Base-by-base conservation (phyloP, 352 stramenopile species). In the Phytophthora nicotianae region DNA sequence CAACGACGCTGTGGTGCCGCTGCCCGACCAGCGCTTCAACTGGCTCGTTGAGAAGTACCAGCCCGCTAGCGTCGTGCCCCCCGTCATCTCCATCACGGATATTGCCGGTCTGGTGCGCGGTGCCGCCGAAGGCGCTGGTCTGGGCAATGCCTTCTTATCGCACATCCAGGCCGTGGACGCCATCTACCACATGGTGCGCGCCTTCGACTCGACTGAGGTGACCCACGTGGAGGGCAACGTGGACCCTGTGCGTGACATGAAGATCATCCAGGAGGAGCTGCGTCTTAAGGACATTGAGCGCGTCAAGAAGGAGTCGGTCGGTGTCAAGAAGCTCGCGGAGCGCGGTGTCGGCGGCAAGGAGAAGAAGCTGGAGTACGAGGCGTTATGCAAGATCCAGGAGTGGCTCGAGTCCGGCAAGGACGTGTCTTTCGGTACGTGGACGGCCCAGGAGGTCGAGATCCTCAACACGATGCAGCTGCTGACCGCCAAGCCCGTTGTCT, bases 211-310 rank as follows among this genome's bases (percentile, higher is more conserved):
- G 74, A 92, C 93, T 32, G 97, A 99, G 55, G 96, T 99, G 53
- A 98, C 98, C 23, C 98, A 99, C 86, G 98, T 99, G 8, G 98
- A 99, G 74, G 97, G 98, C 70, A 98, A 93, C 58, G 96, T 99
- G 46, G 97, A 99, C 86, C 97, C 98, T 5, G 96, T 99, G 62
- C 93, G 97, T 56, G 98, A 99, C 77, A 97, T 99, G 61, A 81
- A 99, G 76, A 99, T 98, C 63, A 99, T 99, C 75, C 93, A 99
- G 75, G 82, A 97, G 16, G 98, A 99, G 81, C 84, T 99, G 10
- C 96, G 96, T 65, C 72, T 98, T 27, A 99, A 99, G 86, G 98
- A 99, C 74, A 88, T 98, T 50, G 88, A 97, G 27, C 83, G 78
- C 42, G 83, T 97, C n/a, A 70, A 72, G 14, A 97, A 96, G 62